These are phyloP conservation scores for Macaranga tanarius DNA, from an alignment of 441 rosid species.

Conservation along the genomic window DNA sequence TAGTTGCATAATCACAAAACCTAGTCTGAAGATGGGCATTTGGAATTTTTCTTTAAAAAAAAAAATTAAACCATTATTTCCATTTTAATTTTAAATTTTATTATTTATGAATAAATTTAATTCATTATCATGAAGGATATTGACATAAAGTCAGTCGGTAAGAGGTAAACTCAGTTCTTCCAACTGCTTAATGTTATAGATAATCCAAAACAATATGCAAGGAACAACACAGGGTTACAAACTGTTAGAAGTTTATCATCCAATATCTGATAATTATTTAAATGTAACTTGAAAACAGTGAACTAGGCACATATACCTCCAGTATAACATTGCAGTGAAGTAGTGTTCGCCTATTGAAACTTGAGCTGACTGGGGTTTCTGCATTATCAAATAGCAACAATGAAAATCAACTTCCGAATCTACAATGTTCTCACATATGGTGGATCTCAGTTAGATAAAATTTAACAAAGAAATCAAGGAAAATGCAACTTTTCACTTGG, in stretches of 20 bases:
- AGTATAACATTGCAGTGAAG: constrained; percentile 8
- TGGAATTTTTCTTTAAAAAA: background rate
- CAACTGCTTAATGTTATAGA: background rate
- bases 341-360: background rate
- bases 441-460: background rate
- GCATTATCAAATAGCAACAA: background rate
- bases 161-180: background rate
- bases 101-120: background rate
- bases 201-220: background rate
- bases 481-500: no score
- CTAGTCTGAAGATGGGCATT: background rate
- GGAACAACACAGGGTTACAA: background rate
- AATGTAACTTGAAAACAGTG: background rate
- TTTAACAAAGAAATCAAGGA: background rate
- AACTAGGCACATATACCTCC: constrained; percentile 8
- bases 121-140: background rate
- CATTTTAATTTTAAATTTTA: background rate
- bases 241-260: background rate
- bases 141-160: background rate
- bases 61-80: background rate
- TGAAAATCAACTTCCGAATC: background rate
- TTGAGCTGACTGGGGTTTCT: background rate
- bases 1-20: background rate
- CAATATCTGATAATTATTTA: background rate
- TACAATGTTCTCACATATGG: background rate